Base-by-base conservation (phyloP, 495 filamentous ascomycete species). In the Cercophora sp. region DNA sequence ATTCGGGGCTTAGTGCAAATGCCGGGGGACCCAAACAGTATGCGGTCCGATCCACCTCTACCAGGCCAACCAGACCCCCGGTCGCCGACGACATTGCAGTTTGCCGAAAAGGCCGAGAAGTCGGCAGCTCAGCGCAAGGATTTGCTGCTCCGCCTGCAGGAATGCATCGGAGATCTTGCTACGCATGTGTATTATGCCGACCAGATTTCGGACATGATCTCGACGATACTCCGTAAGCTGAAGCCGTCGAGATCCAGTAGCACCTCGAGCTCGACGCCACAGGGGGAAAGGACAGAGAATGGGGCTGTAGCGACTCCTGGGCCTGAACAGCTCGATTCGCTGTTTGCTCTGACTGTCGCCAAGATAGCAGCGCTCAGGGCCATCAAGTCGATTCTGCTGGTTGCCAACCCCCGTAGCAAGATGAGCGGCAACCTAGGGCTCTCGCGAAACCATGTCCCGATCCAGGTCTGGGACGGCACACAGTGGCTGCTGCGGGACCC, bases 121-220 rank as follows among this genome's bases (percentile, higher is more conserved):
- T 44, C 43, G 15, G 53, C 59, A 6, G 59, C 59, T 4, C 66
- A 72, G 36, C 66, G 74, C 16, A 70, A 76, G 43, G 72, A 82
- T 47, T 71, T 94, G 11, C 75, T 92, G 32, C 63, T 69, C 16
- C 79, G 82, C 15, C 71, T 96, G 5, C 84, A 89, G 58, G 76
- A 80, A 54, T 91, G 84, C 65, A 90, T 95, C 51, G 88, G 86
- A 6, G 79, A 87, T 64, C 75, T 96, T n/a, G 89, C 88, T 1
- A 95, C 88, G 1, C 91, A 96, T 64, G 83, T 92, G 11, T 96
- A 96, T 67, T 96, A 96, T 65, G 85, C 87, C 1, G 91, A 96
- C 54, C 91, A 96, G 62, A 87, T 96, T 41, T 82, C 85, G 2
- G 91, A 96, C 63, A 96, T 96, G 87, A 83, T 95, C 40, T 77